These are phyloP conservation scores for Colletotrichum spinosum DNA, from an alignment of 2,329 filamentous ascomycete genomes.

Conservation along the genomic window DNA sequence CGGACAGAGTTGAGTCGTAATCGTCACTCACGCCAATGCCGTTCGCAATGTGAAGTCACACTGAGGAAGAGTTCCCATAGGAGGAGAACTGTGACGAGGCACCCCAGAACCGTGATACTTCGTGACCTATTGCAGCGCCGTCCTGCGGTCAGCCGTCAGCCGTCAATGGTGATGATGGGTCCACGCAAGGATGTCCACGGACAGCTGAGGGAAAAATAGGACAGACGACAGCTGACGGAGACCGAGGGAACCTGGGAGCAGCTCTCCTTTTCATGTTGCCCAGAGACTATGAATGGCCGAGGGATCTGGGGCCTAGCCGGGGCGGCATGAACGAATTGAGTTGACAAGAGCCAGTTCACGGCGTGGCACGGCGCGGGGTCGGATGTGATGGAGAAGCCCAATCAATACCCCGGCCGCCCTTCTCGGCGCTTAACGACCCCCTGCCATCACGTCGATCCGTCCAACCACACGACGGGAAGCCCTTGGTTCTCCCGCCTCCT, in stretches of 20 bases:
- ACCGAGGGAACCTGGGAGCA: constrained; percentile 16
- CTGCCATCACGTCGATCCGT: constrained; percentile 44
- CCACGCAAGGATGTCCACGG: constrained; percentile 23
- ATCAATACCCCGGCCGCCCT: constrained; percentile 39
- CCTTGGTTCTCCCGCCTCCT: constrained; percentile 41
- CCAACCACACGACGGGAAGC: constrained; percentile 54
- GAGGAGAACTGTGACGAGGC: constrained; percentile 27
- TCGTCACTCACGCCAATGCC: constrained; percentile 34
- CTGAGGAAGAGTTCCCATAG: constrained; percentile 30
- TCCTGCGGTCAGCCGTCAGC: constrained; percentile 22
- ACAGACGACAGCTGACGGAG: constrained; percentile 20
- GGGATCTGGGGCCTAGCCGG: constrained; percentile 14
- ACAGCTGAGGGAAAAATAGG: neutral
- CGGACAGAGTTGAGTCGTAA: constrained; percentile 24
- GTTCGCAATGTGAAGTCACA: constrained; percentile 33
- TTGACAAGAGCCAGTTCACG: constrained; percentile 27
- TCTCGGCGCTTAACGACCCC: constrained; percentile 53
- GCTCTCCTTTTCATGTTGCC: constrained; percentile 29
- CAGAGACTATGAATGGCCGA: constrained; percentile 20
- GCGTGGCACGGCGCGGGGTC: constrained; percentile 39
- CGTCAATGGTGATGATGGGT: constrained; percentile 14
- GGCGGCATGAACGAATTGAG: constrained; percentile 34
- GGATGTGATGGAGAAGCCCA: constrained; percentile 39
- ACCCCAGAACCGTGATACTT: constrained; percentile 17
- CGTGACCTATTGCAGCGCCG: constrained; percentile 32